Percentiles rank a stretch among this genome's conserved stretches.
phyloP scores from a whole-genome alignment of 2,329 filamentous ascomycete species.

The Xylariaceae sp. region DNA sequence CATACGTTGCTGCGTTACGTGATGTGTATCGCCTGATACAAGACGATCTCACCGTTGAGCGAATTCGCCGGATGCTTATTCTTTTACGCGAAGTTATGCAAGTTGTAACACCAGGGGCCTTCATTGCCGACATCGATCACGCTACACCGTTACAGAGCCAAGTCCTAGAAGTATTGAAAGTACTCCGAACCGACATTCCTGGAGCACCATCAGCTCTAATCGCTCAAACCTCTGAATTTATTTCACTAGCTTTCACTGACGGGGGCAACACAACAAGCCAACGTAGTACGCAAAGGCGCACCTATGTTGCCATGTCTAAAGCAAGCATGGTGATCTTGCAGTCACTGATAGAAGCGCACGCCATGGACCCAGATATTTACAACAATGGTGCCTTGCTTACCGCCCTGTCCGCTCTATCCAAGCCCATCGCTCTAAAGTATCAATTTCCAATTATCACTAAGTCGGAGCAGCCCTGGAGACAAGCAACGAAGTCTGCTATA shows the following conservation, averaged over 20 bases:
- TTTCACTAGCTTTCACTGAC: slow-evolving; percentile 68
- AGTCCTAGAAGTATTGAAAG: slow-evolving; percentile 70
- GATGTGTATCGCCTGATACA: slow-evolving; percentile 81
- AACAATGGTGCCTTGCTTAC: slow-evolving; percentile 68
- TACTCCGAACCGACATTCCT: slow-evolving; percentile 68
- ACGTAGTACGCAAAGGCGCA: slow-evolving; percentile 61
- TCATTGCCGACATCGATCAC: slow-evolving; percentile 74
- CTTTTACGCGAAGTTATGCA: slow-evolving; percentile 75
- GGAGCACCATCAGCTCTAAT: slow-evolving; percentile 73
- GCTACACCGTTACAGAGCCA: slow-evolving; percentile 74
- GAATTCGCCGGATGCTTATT: slow-evolving; percentile 70
- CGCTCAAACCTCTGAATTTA: slow-evolving; percentile 71
- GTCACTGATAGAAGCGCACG: slow-evolving; percentile 63
- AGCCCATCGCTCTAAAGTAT: slow-evolving; percentile 81
- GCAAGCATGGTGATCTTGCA: slow-evolving; percentile 75
- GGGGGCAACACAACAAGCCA: slow-evolving; percentile 43
- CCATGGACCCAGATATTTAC: slow-evolving; percentile 71
- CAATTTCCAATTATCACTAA: slow-evolving; percentile 74
- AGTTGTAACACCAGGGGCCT: slow-evolving; percentile 69
- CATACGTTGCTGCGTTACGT: slow-evolving; percentile 78
- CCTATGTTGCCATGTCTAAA: slow-evolving; percentile 89
- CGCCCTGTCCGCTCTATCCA: slow-evolving; percentile 70
- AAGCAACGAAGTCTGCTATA: slow-evolving; percentile 74
- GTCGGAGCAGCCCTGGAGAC: slow-evolving; percentile 75
- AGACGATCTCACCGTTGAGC: slow-evolving; percentile 64